Conservation (phyloP, 164 flowering plant species). For the Liriodendron chinense region DNA sequence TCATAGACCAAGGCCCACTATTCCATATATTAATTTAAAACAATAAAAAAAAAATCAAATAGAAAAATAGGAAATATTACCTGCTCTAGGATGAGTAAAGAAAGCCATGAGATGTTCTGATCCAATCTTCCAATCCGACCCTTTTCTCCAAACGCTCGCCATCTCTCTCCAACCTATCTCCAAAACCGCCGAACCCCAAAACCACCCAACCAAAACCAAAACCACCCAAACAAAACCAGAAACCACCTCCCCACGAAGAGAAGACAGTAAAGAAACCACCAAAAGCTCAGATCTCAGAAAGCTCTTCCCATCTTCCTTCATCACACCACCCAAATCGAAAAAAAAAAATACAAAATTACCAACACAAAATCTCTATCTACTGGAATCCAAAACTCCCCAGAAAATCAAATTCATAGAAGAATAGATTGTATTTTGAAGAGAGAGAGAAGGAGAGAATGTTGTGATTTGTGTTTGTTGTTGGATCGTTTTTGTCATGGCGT, state of each 20-base stretch:
- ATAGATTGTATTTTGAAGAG: neutral
- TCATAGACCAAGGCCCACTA: neutral
- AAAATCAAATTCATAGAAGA: neutral
- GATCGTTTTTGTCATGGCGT: slow-evolving; percentile 17
- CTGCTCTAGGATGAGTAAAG: neutral
- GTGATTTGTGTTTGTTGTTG: neutral
- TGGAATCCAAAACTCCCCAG: neutral
- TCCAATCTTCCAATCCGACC: neutral
- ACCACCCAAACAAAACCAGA: slow-evolving; percentile 9
- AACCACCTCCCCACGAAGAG: neutral
- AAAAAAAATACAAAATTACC: neutral
- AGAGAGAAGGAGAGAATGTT: neutral
- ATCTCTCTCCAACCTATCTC: slow-evolving; percentile 3
- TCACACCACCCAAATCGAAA: slow-evolving; percentile 3
- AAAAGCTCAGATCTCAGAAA: slow-evolving; percentile 6
- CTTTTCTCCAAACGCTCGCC: slow-evolving; percentile 1
- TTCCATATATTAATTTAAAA: too few species aligned
- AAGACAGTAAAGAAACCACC: slow-evolving; percentile 12
- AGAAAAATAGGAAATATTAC: neutral
- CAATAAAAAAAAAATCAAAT: neutral
- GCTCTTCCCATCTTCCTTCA: slow-evolving; percentile 8
- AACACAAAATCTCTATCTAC: neutral
- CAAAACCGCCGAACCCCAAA: slow-evolving; percentile 8
- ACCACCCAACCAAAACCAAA: slow-evolving; percentile 5
- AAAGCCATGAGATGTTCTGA: neutral